Evolutionary conservation across 1,284 basidiomycete genomes (phyloP).

Genomic region (Cutaneotrichosporon curvatum): DNA sequence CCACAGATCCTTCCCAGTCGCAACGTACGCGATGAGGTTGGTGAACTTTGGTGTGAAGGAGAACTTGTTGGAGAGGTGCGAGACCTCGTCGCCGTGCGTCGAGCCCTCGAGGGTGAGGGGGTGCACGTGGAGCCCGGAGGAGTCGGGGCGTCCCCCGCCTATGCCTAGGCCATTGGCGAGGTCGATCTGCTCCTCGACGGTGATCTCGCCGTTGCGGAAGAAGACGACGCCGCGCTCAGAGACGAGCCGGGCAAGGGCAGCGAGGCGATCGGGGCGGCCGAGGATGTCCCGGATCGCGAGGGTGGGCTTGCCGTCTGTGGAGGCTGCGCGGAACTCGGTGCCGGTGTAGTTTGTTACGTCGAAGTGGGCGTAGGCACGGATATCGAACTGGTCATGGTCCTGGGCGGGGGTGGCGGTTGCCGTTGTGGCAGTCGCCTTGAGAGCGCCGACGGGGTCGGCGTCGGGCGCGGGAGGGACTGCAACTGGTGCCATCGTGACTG

Average conservation of each 20-base stretch:
- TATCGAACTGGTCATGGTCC: background rate
- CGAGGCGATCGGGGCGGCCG: too few species aligned
- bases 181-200: constrained; percentile 22
- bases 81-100: constrained; percentile 49
- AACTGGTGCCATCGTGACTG: too few species aligned
- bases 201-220: constrained; percentile 30
- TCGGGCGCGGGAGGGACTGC: too few species aligned
- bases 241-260: constrained; percentile 44
- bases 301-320: constrained; percentile 20
- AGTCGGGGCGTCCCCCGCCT: constrained; percentile 55
- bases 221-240: constrained; percentile 61
- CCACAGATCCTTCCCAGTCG: too few species aligned
- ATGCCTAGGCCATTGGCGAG: constrained; percentile 31
- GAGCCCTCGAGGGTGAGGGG: too few species aligned
- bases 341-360: constrained; percentile 33
- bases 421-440: too few species aligned
- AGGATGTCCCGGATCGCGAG: constrained; percentile 26
- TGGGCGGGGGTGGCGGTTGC: background rate
- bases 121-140: constrained; percentile 23
- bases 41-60: constrained; percentile 30
- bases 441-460: too few species aligned
- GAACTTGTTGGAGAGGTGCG: constrained; percentile 49
- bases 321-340: constrained; percentile 38
- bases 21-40: too few species aligned
- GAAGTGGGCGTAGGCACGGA: constrained; percentile 22